These are phyloP conservation scores for Gossypium bickii DNA, from an alignment of 345 rosid genomes.

Conservation along the genomic window DNA sequence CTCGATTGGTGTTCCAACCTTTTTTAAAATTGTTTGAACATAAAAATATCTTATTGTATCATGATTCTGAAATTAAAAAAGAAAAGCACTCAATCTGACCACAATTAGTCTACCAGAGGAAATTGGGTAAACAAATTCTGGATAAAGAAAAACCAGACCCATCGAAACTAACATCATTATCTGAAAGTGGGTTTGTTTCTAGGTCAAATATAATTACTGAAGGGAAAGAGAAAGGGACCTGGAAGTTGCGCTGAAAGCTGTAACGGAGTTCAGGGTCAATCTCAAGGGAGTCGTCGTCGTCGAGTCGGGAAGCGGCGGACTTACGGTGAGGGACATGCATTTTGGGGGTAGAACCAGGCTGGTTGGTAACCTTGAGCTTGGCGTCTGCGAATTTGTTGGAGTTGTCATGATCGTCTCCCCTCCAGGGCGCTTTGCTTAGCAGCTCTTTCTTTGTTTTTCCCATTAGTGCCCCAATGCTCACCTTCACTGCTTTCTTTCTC, in stretches of 20 bases:
- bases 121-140: neutral
- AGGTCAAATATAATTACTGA: neutral
- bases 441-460: slow-evolving; percentile 61
- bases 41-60: neutral
- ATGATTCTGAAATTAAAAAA: neutral
- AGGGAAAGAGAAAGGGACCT: slow-evolving; percentile 38
- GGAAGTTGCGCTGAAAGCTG: slow-evolving; percentile 90
- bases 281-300: slow-evolving; percentile 40
- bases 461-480: slow-evolving; percentile 12
- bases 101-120: neutral
- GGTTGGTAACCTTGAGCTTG: slow-evolving; percentile 68
- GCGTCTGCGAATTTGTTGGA: slow-evolving; percentile 64
- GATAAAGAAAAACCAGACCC: neutral
- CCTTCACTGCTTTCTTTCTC: neutral
- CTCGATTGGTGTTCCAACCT: neutral
- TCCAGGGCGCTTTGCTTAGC: slow-evolving; percentile 85
- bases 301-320: slow-evolving; percentile 22
- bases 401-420: slow-evolving; percentile 57
- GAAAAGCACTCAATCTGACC: neutral
- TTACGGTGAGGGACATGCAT: slow-evolving; percentile 74
- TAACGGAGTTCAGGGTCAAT: slow-evolving; percentile 94
- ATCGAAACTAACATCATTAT: neutral
- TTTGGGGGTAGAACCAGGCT: slow-evolving; percentile 64
- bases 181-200: neutral
- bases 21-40: neutral